Evolutionary conservation across 441 rosid genomes (phyloP).

Genomic region (Theobroma grandiflorum): DNA sequence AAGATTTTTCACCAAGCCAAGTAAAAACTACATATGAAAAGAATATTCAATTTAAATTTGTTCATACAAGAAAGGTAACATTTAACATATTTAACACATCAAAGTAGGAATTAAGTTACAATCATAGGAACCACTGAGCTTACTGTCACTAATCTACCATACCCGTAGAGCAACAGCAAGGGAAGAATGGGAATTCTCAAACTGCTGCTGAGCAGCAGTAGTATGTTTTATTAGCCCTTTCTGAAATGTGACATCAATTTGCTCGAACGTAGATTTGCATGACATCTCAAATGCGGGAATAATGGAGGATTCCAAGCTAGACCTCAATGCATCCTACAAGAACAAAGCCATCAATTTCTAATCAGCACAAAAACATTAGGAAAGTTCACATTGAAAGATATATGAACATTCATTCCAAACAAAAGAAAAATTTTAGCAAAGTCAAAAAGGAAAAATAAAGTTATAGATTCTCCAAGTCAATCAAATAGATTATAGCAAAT

Average conservation of each 20-base stretch:
- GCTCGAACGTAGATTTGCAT: conserved; percentile 84
- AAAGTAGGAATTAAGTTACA: background rate
- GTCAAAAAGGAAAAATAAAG: background rate
- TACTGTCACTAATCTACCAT: conserved; percentile 25
- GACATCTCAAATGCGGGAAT: conserved; percentile 85
- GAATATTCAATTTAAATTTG: conserved; percentile 11
- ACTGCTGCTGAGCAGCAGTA: conserved; percentile 64
- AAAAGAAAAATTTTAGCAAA: background rate
- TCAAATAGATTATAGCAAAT: background rate
- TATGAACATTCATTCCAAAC: background rate
- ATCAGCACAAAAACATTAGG: conserved; percentile 5
- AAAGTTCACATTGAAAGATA: background rate
- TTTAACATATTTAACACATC: conserved; percentile 5
- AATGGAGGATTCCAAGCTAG: conserved; percentile 70
- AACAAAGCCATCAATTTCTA: conserved; percentile 24
- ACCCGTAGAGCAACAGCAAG: conserved; percentile 68
- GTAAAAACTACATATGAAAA: background rate
- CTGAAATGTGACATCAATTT: conserved; percentile 72
- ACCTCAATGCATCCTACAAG: conserved; percentile 71
- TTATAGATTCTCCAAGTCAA: background rate
- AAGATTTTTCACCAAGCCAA: background rate
- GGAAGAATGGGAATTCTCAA: conserved; percentile 66
- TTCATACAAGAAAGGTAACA: background rate
- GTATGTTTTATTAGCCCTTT: conserved; percentile 63
- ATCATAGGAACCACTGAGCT: background rate